Evolutionary conservation across 208 protist genomes (phyloP), one percentile per base, ranked within the genome.

Genomic region (Acanthamoeba rhysodes): DNA sequence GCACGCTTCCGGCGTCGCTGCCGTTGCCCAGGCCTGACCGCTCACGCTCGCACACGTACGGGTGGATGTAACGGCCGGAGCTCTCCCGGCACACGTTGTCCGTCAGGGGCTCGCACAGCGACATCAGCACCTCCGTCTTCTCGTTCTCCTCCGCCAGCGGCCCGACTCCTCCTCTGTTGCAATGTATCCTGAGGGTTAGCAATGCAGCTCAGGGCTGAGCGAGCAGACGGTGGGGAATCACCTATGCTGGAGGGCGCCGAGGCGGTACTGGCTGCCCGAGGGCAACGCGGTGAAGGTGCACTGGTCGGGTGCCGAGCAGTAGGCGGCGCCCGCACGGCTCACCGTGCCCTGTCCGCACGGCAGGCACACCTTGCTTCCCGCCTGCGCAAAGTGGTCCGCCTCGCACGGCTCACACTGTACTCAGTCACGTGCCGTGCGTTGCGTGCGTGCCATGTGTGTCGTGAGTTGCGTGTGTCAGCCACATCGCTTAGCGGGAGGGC

Each of bases 1-100:
- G 55, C 59, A 92, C 27, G 59, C 59, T 92, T 20, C 85, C 85
- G 55, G 85, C 85, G 41, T 92, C 85, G 29, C 55, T 92, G 57
- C 85, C 85, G 18, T 92, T 92, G 34, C 55, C 85, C 85, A 92
- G 34, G 2, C 34, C 55, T 27, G 64, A 48, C 24, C 85, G 14
- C 24, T 64, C 48, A 18, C 85, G 59, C 85, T 76, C 85, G 48
- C 34, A 92, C 55, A 92, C 85, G 45, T 84, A 84, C 16, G 76
- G 41, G 41, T 50, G 45, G 76, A 84, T 55, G 76, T 84, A 84
- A 6, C 76, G 76, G 7, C 76, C 76, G 27, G 76, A 55, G 76
- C 34, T 48, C 24, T 29, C 24, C 20, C 48, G 53, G 37, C 55
- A 92, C 48, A 92, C 85, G 37, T 72, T 92, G 32, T 45, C 85